Evolutionary conservation across 2,329 filamentous ascomycete species (phyloP).

Genomic region (Plenodomus tracheiphilus): DNA sequence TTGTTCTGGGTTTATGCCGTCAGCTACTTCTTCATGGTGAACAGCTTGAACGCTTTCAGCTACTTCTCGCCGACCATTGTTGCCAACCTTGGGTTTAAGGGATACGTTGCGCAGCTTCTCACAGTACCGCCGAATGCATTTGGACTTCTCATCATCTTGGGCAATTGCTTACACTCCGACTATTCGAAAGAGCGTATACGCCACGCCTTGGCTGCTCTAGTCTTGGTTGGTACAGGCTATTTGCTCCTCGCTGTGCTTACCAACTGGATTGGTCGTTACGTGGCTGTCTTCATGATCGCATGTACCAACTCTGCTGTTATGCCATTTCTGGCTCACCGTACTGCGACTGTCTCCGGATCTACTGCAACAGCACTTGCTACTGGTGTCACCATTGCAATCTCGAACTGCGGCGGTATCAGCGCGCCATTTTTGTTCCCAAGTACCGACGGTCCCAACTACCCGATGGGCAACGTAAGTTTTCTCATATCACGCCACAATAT

Average conservation of each 20-base stretch:
- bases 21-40: slow-evolving; percentile 29
- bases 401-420: slow-evolving; percentile 25
- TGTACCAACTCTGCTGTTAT: slow-evolving; percentile 26
- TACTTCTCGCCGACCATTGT: slow-evolving; percentile 68
- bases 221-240: slow-evolving; percentile 22
- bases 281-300: slow-evolving; percentile 25
- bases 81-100: slow-evolving; percentile 58
- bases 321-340: slow-evolving; percentile 25
- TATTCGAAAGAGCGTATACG: slow-evolving; percentile 25
- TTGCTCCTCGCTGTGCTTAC: slow-evolving; percentile 19
- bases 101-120: slow-evolving; percentile 66
- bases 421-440: slow-evolving; percentile 23
- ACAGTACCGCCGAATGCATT: slow-evolving; percentile 68
- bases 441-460: slow-evolving; percentile 20
- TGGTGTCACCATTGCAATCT: slow-evolving; percentile 25
- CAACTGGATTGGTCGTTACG: slow-evolving; percentile 26
- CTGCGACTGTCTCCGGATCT: slow-evolving; percentile 23
- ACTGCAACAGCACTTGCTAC: slow-evolving; percentile 27
- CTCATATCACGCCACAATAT: not conserved
- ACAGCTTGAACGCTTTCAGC: slow-evolving; percentile 49
- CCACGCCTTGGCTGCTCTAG: slow-evolving; percentile 18
- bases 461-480: slow-evolving; percentile 21
- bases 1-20: slow-evolving; percentile 57
- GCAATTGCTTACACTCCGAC: slow-evolving; percentile 17
- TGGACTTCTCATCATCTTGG: slow-evolving; percentile 55